Conservation (phyloP, 2,329 filamentous ascomycete species). For the Beauveria pseudobassiana region DNA sequence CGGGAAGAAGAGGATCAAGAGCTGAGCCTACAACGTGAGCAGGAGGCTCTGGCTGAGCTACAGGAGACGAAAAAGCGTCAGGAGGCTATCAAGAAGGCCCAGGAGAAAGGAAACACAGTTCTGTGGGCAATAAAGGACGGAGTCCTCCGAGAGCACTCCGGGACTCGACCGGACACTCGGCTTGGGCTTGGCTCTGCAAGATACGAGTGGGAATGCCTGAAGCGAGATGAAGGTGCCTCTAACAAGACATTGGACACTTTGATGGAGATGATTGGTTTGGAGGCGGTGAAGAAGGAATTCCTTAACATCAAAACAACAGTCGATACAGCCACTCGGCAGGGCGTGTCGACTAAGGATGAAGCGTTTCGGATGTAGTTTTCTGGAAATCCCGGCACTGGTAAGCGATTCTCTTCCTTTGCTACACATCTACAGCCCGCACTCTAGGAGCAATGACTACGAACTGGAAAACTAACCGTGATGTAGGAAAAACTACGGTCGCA, state of each 20-base stretch:
- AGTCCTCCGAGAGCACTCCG: not conserved
- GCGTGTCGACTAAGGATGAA: conserved; percentile 46
- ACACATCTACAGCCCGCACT: not conserved
- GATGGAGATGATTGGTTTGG: conserved; percentile 65
- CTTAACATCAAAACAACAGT: conserved; percentile 55
- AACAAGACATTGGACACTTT: conserved; percentile 53
- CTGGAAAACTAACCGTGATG: conserved; percentile 9
- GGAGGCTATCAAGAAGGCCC: conserved; percentile 9
- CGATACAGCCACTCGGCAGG: conserved; percentile 52
- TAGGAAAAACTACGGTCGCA: conserved; percentile 66
- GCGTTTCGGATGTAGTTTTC: conserved; percentile 52
- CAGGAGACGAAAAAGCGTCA: conserved; percentile 22
- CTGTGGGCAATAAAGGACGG: not conserved
- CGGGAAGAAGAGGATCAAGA: conserved; percentile 37
- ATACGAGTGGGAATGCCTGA: conserved; percentile 56
- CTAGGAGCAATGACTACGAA: not conserved
- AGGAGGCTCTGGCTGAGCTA: conserved; percentile 37
- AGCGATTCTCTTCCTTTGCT: conserved; percentile 10
- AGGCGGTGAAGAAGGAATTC: conserved; percentile 58
- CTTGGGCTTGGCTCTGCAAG: conserved; percentile 23
- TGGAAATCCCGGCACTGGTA: conserved; percentile 70
- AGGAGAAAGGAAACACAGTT: conserved; percentile 12
- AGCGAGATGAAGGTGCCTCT: conserved; percentile 39
- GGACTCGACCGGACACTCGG: not conserved
- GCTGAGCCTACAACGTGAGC: conserved; percentile 36